Base-by-base conservation (phyloP, 2,329 filamentous ascomycete species). In the Onygenales sp. region DNA sequence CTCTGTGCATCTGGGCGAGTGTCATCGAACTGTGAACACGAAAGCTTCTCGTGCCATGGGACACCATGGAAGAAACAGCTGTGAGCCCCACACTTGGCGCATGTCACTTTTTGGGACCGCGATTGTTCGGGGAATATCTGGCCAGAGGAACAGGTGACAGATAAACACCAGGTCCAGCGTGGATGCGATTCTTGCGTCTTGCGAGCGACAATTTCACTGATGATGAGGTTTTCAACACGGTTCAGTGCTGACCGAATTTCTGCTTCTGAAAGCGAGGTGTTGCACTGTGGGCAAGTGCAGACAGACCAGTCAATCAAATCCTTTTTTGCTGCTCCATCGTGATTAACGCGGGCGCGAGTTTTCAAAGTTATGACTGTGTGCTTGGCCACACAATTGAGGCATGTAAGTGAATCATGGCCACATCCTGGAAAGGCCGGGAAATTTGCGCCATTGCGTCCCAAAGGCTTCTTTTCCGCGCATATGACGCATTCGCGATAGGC, bases 21-120 rank as follows among this genome's bases (percentile, higher is more conserved):
- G 9, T 50, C 35, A 14, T 61, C 58, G 43, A 55, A 61, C 33
- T 55, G 33, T 5, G 35, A n/a, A 43, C 60, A 62, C 10, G 55
- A 57, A 17, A 51, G 50, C 6, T 55, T 52, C 21, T 50, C 32
- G 33, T 62, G 60, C 59, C 60, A 61, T 13, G 31, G 42, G 14
- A 51, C 32, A 21, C 55, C 53, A 41, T 62, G 60, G 1, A 49
- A 38, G 13, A 55, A 57, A 50, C 60, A 62, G 31, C 43, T 54
- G 13, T 51, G 42, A 11, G 47, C 48, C 14, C 53, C 42, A 41
- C 58, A 62, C 35, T 56, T 45, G 31, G 17, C 31, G 49, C 60
- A 62, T 10, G 14, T 50, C 35, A 55, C 46, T 11, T 45, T 50
- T 17, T 54, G 50, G 11, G 38, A 32, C 48, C 13, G 27, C 9